These are phyloP conservation scores for Pichia sporocuriosa DNA, from an alignment of 805 yeast species.

Conservation along the genomic window DNA sequence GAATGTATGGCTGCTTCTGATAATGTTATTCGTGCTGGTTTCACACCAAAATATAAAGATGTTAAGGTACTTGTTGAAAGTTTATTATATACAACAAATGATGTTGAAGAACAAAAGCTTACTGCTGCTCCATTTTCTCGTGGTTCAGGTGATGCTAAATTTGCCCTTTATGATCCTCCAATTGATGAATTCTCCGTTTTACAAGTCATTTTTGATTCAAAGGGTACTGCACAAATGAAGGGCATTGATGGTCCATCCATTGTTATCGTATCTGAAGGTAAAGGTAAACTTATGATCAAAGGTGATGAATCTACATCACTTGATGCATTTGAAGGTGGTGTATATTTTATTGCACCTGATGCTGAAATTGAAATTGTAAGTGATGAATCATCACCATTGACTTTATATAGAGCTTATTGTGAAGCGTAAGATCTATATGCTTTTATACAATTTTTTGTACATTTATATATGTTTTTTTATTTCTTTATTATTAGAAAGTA, in stretches of 20 bases:
- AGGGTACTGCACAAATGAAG: constrained; percentile 48
- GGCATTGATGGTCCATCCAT: constrained; percentile 83
- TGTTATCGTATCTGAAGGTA: constrained; percentile 75
- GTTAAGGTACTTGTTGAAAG: constrained; percentile 81
- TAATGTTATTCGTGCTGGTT: constrained; percentile 96
- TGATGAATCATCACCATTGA: constrained; percentile 44
- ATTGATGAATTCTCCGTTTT: constrained; percentile 94
- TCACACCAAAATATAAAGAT: constrained; percentile 98
- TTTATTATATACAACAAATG: constrained; percentile 84
- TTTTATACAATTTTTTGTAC: too few relatives aligned
- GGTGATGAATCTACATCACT: constrained; percentile 36
- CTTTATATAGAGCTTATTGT: constrained; percentile 85
- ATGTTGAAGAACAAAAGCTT: constrained; percentile 93
- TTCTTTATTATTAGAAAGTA: not conserved
- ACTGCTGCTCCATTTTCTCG: constrained; percentile 49
- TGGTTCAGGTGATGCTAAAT: constrained; percentile 60
- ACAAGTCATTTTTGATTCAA: constrained; percentile 59
- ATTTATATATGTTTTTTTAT: constrained; percentile 3
- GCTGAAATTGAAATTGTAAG: constrained; percentile 53
- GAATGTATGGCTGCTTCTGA: constrained; percentile 99
- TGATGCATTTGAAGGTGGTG: constrained; percentile 61
- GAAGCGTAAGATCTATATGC: constrained; percentile 44
- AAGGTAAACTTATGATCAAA: constrained; percentile 49
- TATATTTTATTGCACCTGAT: constrained; percentile 79
- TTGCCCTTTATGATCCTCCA: constrained; percentile 85